Evolutionary conservation across 345 rosid species (phyloP).

Genomic region (Alliaria petiolata): DNA sequence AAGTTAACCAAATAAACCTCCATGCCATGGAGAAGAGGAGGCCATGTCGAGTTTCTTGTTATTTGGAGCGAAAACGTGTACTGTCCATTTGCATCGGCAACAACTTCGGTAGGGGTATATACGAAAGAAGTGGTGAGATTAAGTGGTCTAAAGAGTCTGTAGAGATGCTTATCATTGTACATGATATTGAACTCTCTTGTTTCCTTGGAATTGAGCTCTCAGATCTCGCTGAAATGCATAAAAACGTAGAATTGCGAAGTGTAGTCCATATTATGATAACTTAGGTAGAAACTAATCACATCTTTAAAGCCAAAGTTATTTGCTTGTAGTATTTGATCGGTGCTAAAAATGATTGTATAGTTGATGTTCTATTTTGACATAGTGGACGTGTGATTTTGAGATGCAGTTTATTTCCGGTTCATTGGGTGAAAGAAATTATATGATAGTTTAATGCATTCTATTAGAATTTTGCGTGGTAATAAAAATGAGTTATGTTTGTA

Average conservation of each 20-base stretch:
- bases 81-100: slow-evolving; percentile 33
- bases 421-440: too few species aligned
- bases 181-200: slow-evolving; percentile 38
- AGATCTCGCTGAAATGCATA: slow-evolving; percentile 49
- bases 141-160: slow-evolving; percentile 33
- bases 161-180: slow-evolving; percentile 15
- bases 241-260: slow-evolving; percentile 16
- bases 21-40: slow-evolving; percentile 54
- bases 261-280: too few species aligned
- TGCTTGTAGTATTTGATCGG: too few species aligned
- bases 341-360: too few species aligned
- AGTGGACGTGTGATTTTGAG: too few species aligned
- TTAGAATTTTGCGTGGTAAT: too few species aligned
- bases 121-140: slow-evolving; percentile 23
- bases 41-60: slow-evolving; percentile 41
- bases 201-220: slow-evolving; percentile 29
- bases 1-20: slow-evolving; percentile 38
- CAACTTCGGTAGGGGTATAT: slow-evolving; percentile 1
- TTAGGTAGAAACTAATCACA: too few species aligned
- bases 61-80: slow-evolving; percentile 13
- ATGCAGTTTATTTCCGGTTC: too few species aligned
- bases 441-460: too few species aligned
- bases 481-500: too few species aligned
- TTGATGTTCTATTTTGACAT: too few species aligned
- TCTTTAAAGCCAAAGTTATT: too few species aligned